phyloP scores from a whole-genome alignment of 2,329 filamentous ascomycete genomes.

The Colletotrichum falcatum region DNA sequence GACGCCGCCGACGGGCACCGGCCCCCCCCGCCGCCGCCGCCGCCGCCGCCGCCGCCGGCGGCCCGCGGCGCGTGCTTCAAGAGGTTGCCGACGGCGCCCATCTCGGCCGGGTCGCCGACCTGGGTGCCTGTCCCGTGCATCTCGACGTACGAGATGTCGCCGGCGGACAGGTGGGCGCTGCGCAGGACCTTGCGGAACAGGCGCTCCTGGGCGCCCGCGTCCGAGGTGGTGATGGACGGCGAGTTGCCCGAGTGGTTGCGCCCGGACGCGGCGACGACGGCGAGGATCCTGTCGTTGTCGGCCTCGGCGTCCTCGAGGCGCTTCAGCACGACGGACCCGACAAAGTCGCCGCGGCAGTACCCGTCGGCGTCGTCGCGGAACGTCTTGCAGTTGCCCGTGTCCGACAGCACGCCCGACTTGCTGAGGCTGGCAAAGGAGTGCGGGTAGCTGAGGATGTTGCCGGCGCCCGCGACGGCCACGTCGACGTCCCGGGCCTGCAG shows the following conservation, averaged over 20 bases:
- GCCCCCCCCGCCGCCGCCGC: no score
- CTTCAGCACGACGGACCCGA: conserved; percentile 60
- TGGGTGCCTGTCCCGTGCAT: conserved; percentile 61
- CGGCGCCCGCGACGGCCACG: conserved; percentile 54
- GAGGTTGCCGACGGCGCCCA: conserved; percentile 51
- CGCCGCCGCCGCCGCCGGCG: no score
- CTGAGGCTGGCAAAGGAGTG: conserved; percentile 31
- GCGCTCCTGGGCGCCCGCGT: conserved; percentile 39
- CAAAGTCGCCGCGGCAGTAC: conserved; percentile 64
- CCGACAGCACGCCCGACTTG: conserved; percentile 45
- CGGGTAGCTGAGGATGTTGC: conserved; percentile 45
- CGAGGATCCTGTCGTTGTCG: conserved; percentile 60
- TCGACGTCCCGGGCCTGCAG: conserved; percentile 49
- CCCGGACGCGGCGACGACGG: conserved; percentile 53
- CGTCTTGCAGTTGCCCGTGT: conserved; percentile 49
- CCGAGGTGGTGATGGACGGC: conserved; percentile 45
- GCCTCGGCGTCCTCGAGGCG: conserved; percentile 57
- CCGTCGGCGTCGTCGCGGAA: conserved; percentile 55
- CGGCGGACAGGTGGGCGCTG: no score
- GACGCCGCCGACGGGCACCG: background rate
- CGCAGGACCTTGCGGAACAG: conserved; percentile 52
- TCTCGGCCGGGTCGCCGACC: conserved; percentile 59
- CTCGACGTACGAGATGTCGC: conserved; percentile 51
- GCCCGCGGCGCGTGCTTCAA: conserved; percentile 27
- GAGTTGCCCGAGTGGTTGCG: conserved; percentile 57